Conservation (phyloP, 2,329 filamentous ascomycete species). For the Trichoderma simmonsii region DNA sequence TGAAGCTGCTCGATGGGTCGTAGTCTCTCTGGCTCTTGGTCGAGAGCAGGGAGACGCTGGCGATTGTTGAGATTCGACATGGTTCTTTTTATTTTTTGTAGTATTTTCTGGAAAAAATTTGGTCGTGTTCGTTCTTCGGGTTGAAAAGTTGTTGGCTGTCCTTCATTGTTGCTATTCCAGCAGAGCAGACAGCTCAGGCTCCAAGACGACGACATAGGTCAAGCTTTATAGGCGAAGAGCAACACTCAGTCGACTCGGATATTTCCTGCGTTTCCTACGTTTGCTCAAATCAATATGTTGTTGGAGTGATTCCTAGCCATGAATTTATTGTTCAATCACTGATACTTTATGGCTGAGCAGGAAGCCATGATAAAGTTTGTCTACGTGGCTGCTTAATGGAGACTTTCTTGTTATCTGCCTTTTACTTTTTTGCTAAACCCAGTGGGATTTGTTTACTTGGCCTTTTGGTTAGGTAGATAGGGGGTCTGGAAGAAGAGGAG, state of each 20-base stretch:
- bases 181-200: background rate
- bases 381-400: background rate
- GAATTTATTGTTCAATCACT: background rate
- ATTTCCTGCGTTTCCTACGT: background rate
- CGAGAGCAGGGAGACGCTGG: background rate
- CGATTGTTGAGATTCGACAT: background rate
- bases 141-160: background rate
- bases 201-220: background rate
- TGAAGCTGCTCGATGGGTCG: slow-evolving; percentile 20
- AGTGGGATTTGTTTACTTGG: background rate
- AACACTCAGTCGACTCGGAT: background rate
- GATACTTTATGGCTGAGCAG: background rate
- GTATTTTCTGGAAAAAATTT: too few relatives aligned
- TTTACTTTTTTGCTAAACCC: background rate
- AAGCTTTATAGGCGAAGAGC: background rate
- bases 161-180: background rate
- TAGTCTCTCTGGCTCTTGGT: background rate
- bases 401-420: background rate
- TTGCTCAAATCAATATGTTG: background rate
- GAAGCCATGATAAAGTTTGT: background rate
- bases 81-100: background rate
- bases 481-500: background rate
- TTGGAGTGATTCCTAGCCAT: background rate
- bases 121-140: background rate
- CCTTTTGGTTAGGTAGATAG: background rate